Base-by-base conservation (phyloP, 305 asterid species). In the Fraxinus paxiana region DNA sequence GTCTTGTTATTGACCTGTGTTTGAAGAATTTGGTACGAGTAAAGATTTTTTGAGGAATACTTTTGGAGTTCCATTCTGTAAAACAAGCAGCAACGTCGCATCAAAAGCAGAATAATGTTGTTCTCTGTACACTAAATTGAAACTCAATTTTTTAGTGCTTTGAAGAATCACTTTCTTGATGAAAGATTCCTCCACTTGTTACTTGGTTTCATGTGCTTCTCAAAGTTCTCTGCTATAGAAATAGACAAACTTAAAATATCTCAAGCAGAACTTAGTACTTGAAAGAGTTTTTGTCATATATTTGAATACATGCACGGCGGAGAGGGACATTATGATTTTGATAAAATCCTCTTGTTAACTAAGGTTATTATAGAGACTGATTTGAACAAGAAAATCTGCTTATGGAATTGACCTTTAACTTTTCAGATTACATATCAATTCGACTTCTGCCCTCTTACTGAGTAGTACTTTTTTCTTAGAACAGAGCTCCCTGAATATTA, bases 91-190 rank as follows among this genome's bases (percentile, higher is more conserved):
- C 88, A 81, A 87, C 88, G 89, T 90, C 85, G 26, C 85, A 81
- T 92, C 88, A 38, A 75, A 83, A 84, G 83, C 80, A 90, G 98
- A 92, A 90, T 90, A 91, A 8, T 76, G 82, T 84, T 86, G 78
- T 82, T 87, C 77, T 73, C 84, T 51, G 85, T 85, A 82, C 89
- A 82, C 81, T 46, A 86, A 85, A 90, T 88, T 89, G 90, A 83
- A 87, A 82, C 90, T 85, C 85, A 75, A 82, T 71, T 80, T 81
- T 86, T 81, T 82, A 86, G 88, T 92, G 92, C 87, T 82, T 79
- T 81, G 83, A 63, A 86, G 96, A 88, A 90, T 91, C 94, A 87
- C 77, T 82, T 86, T 87, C 87, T 82, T 83, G 88, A 86, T 90
- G 88, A 80, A 81, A 76, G 79, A 8, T 54, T 48, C 79, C 75